Conservation (phyloP, 108 stramenopile species). For the Discostella stelligeroides region DNA sequence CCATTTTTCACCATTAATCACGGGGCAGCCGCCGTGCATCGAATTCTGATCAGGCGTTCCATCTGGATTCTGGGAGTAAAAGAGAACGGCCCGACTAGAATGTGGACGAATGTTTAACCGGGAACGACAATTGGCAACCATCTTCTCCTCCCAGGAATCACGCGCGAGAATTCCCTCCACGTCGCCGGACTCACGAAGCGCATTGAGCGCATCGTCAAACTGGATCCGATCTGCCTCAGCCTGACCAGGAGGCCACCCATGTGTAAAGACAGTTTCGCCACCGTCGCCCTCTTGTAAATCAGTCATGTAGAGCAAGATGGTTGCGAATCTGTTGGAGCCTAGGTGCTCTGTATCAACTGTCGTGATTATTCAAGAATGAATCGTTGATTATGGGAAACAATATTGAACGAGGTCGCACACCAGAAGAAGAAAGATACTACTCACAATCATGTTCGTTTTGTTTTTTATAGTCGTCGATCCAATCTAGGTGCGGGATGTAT, state of each 20-base stretch:
- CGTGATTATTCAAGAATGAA: neutral
- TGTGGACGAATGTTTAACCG: slow-evolving; percentile 73
- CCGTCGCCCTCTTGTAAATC: slow-evolving; percentile 87
- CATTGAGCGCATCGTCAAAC: slow-evolving; percentile 25
- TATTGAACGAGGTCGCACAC: neutral
- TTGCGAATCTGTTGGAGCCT: slow-evolving; percentile 93
- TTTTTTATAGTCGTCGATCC: slow-evolving; percentile 69
- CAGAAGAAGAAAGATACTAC: slow-evolving; percentile 4
- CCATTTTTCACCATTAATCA: slow-evolving; percentile 74
- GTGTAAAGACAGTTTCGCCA: slow-evolving; percentile 93
- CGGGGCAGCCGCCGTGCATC: slow-evolving; percentile 91
- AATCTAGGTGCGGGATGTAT: slow-evolving; percentile 94
- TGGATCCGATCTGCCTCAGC: slow-evolving; percentile 43
- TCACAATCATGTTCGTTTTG: slow-evolving; percentile 61
- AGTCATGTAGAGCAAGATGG: slow-evolving; percentile 93
- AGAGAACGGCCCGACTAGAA: slow-evolving; percentile 79
- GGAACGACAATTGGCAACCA: slow-evolving; percentile 79
- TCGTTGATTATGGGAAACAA: neutral
- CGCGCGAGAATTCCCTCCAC: slow-evolving; percentile 49
- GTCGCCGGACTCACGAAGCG: slow-evolving; percentile 57
- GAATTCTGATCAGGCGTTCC: slow-evolving; percentile 65
- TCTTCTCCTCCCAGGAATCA: slow-evolving; percentile 83
- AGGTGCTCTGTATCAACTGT: slow-evolving; percentile 60
- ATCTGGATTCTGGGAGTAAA: slow-evolving; percentile 87
- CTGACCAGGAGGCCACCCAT: slow-evolving; percentile 61